Evolutionary conservation across 306 rosid species (phyloP).

Genomic region (Corylus avellana): DNA sequence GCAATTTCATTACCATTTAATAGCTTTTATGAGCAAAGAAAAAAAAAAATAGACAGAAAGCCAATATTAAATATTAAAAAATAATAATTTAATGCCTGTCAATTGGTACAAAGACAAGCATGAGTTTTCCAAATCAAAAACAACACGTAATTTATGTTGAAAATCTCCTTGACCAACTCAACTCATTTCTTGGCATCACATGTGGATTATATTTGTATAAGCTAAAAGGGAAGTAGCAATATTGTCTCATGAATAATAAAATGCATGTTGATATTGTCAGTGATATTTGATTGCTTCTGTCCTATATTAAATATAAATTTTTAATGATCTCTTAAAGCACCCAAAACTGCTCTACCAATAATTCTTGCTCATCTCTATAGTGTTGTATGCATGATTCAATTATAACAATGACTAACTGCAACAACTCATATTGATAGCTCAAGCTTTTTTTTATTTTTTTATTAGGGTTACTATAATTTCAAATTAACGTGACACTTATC

Average conservation of each 20-base stretch:
- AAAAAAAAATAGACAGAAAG: too few species aligned
- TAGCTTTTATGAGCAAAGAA: not conserved
- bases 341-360: conserved; percentile 23
- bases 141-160: not conserved
- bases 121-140: not conserved
- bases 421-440: not conserved
- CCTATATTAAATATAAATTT: not conserved
- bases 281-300: not conserved
- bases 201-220: not conserved
- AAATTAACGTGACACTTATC: too few species aligned
- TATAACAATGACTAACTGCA: conserved; percentile 22
- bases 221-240: not conserved
- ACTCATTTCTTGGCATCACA: too few species aligned
- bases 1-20: not conserved
- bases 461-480: not conserved
- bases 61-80: too few species aligned
- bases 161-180: conserved; percentile 8
- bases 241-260: not conserved
- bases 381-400: conserved; percentile 11
- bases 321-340: conserved; percentile 29
- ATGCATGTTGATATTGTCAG: not conserved
- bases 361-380: conserved; percentile 21
- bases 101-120: not conserved
- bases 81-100: not conserved
- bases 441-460: too few species aligned